Evolutionary conservation across 2,329 filamentous ascomycete genomes (phyloP).

Genomic region (Arthrobotrys iridis): DNA sequence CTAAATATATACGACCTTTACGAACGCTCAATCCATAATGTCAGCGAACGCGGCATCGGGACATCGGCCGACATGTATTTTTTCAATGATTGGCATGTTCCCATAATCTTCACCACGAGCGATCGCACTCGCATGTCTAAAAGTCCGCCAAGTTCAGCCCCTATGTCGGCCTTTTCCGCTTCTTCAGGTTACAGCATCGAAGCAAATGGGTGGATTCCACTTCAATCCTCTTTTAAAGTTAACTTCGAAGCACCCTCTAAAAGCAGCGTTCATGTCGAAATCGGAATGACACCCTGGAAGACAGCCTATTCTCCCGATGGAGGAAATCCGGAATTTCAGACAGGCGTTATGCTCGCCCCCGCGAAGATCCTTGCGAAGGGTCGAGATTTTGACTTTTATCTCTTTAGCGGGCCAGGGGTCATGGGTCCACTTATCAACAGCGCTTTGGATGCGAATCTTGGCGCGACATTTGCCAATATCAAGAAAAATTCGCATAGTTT

Average conservation of each 20-base stretch:
- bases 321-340: slow-evolving; percentile 17
- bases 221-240: slow-evolving; percentile 31
- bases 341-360: slow-evolving; percentile 33
- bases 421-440: slow-evolving; percentile 38
- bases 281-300: slow-evolving; percentile 37
- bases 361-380: slow-evolving; percentile 36
- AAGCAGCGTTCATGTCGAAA: slow-evolving; percentile 26
- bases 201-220: slow-evolving; percentile 42
- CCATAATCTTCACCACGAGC: slow-evolving; percentile 11
- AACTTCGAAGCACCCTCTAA: not conserved
- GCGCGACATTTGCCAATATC: slow-evolving; percentile 28
- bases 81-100: slow-evolving; percentile 41
- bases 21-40: not conserved
- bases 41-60: slow-evolving; percentile 24
- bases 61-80: slow-evolving; percentile 49
- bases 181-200: slow-evolving; percentile 27
- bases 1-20: slow-evolving; percentile 2
- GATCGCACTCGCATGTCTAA: slow-evolving; percentile 29
- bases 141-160: slow-evolving; percentile 5
- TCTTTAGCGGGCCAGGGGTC: slow-evolving; percentile 41
- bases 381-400: slow-evolving; percentile 45
- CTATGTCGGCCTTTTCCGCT: slow-evolving; percentile 2
- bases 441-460: slow-evolving; percentile 35
- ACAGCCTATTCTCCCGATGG: slow-evolving; percentile 3
- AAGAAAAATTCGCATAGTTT: slow-evolving; percentile 22